Conservation (phyloP, 2,329 filamentous ascomycete genomes). For the Colletotrichum gloeosporioides region DNA sequence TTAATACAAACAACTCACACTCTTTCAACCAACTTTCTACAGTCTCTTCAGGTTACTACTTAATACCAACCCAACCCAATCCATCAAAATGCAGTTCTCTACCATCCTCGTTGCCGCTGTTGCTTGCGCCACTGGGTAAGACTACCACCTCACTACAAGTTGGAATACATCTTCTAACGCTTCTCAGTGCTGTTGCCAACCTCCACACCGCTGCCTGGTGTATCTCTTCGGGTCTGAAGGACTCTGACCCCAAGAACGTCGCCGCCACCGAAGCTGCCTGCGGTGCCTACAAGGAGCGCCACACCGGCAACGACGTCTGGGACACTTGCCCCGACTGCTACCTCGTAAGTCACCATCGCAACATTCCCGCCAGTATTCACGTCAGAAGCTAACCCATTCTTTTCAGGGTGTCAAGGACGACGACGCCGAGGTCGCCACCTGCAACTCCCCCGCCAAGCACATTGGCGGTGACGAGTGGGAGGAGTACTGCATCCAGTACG, state of each 20-base stretch:
- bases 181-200: background rate
- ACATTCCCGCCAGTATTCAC: rapidly evolving
- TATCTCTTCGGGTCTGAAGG: background rate
- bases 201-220: background rate
- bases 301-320: background rate
- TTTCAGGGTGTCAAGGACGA: background rate
- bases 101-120: background rate
- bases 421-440: background rate
- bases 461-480: constrained; percentile 1
- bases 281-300: constrained; percentile 1
- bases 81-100: background rate
- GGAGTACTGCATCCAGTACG: background rate
- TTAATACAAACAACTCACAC: background rate
- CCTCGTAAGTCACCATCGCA: background rate
- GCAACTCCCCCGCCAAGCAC: background rate
- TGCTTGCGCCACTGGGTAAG: background rate
- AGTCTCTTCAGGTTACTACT: background rate
- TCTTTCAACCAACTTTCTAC: background rate
- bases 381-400: background rate
- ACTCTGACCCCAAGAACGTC: background rate
- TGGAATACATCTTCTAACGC: background rate
- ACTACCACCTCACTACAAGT: background rate
- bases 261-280: background rate
- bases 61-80: background rate
- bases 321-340: background rate